Evolutionary conservation across 2,329 filamentous ascomycete genomes (phyloP), one percentile per base, ranked within the genome.

Genomic region (Sphaceloma murrayae): DNA sequence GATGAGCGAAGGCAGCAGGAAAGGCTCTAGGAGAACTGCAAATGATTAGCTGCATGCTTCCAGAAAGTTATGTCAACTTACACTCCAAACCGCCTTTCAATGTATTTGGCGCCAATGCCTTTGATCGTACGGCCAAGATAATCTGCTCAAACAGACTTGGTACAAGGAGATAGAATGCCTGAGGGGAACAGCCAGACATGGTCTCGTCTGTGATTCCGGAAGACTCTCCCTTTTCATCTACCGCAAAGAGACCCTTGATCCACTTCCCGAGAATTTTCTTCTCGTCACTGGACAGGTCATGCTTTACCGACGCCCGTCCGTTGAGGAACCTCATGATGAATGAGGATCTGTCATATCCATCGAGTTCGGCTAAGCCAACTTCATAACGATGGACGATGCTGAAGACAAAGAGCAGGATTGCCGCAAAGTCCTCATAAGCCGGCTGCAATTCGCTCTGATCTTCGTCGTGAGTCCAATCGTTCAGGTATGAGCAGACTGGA

Each of bases 351-450:
- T 68, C 64, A 16, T 74, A 67, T 9, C 77, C 65, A 2, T 82
- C 83, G 21, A 88, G 66, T 26, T 88, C 82, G 3, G 73, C 63
- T 13, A 45, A 4, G 70, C 65, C 0, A 70, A 73, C 7, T 91
- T 77, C 74, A 54, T 88, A 89, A 10, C 85, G 78, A 56, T 85
- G 75, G n/a, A 81, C 73, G 51, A 87, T 80, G 0, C 82, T 81
- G 42, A 88, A 62, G 0, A 87, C 71, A 2, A 91, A 67, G 1
- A 91, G 70, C 5, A 91, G 64, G 11, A 88, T 78, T 0, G 82
- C 78, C 1, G 84, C 83, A 52, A 89, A 91, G 53, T 93, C 85
- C 55, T 91, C 85, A 53, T 91, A 91, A 0, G 87, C 78, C 0
- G 84, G 84, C 57, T 89, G 85, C 53, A 86, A 86, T 57, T 91